A percentile compares a stretch with the other conserved stretches of the same genome.
These are phyloP conservation scores for Kodamaea arcana DNA, from an alignment of 1,139 yeast genomes.

Conservation along the genomic window DNA sequence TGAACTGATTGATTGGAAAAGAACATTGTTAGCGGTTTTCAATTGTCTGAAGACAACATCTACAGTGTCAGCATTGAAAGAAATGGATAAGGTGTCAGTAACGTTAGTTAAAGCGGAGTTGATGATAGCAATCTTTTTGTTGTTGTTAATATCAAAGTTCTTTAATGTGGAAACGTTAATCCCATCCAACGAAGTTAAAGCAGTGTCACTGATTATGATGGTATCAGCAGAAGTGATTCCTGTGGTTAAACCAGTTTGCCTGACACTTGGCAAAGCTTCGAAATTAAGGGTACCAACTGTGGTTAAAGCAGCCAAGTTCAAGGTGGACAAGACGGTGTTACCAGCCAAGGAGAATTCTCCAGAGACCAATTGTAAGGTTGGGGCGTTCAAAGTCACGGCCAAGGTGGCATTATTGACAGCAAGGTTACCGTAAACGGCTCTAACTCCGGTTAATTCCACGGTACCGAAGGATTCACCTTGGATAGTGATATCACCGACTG, in stretches of 20 bases:
- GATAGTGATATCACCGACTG: constrained; percentile 75
- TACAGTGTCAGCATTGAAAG: constrained; percentile 78
- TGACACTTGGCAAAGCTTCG: constrained; percentile 82
- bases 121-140: constrained; percentile 58
- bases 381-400: constrained; percentile 68
- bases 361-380: constrained; percentile 68
- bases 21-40: constrained; percentile 79
- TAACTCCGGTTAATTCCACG: constrained; percentile 54
- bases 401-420: constrained; percentile 59
- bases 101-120: constrained; percentile 73
- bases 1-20: constrained; percentile 74
- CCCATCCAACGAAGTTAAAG: constrained; percentile 74
- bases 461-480: constrained; percentile 54
- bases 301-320: constrained; percentile 75
- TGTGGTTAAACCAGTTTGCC: constrained; percentile 61
- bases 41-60: constrained; percentile 66
- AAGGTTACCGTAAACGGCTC: constrained; percentile 74
- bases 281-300: constrained; percentile 77
- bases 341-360: constrained; percentile 61
- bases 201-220: constrained; percentile 81
- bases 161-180: constrained; percentile 69
- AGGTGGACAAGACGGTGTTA: constrained; percentile 62
- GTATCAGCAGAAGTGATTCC: constrained; percentile 74
- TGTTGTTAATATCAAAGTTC: constrained; percentile 84
- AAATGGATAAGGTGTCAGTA: constrained; percentile 68